Conservation (phyloP, 2,329 filamentous ascomycete genomes). For the Penicillium sp. region DNA sequence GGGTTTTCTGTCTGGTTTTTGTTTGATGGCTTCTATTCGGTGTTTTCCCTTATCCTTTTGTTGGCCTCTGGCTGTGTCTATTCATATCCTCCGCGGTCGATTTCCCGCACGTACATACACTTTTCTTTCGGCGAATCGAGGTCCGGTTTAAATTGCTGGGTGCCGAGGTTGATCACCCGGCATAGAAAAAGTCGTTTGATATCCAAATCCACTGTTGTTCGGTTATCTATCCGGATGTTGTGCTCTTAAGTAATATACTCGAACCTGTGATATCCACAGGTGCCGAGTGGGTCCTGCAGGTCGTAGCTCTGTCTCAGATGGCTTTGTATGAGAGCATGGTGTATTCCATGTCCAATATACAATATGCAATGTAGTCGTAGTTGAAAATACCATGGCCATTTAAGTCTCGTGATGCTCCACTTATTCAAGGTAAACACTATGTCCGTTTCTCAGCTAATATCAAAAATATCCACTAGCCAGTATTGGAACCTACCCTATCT, state of each 20-base stretch:
- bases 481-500: background rate
- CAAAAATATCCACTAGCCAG: background rate
- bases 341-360: background rate
- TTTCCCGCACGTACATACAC: conserved; percentile 18
- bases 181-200: conserved; percentile 6
- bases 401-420: background rate
- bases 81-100: conserved; percentile 13
- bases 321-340: background rate
- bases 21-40: background rate
- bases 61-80: conserved; percentile 19
- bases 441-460: background rate
- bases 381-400: background rate
- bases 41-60: background rate
- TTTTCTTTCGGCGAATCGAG: background rate
- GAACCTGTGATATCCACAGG: background rate
- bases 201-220: background rate
- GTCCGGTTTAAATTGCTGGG: background rate
- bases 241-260: background rate
- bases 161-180: background rate
- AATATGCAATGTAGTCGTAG: background rate
- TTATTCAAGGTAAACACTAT: background rate
- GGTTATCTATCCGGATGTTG: background rate
- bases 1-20: conserved; percentile 11
- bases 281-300: background rate
- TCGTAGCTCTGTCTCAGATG: background rate